Evolutionary conservation across 805 yeast species (phyloP).

Genomic region (Candida chauliodis): DNA sequence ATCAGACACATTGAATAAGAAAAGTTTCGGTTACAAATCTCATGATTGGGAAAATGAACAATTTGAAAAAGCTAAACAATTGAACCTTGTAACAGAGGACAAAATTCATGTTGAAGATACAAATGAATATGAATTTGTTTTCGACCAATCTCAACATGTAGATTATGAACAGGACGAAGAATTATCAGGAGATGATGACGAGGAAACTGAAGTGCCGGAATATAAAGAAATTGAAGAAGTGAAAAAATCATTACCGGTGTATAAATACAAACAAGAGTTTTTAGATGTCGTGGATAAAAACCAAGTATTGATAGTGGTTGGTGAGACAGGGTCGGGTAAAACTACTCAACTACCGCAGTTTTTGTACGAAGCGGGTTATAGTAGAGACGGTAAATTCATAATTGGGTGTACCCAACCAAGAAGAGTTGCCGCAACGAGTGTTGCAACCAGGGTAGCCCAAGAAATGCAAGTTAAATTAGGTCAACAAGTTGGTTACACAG

Average conservation of each 20-base stretch:
- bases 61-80: conserved; percentile 36
- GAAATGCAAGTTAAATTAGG: conserved; percentile 85
- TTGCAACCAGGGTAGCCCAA: conserved; percentile 87
- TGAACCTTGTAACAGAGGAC: conserved; percentile 27
- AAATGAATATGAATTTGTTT: conserved; percentile 67
- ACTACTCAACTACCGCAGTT: conserved; percentile 93
- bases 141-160: conserved; percentile 56
- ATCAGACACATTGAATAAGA: too few species aligned
- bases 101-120: conserved; percentile 39
- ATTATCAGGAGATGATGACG: conserved; percentile 14
- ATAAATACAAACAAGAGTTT: conserved; percentile 54
- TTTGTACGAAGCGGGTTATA: conserved; percentile 76
- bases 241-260: conserved; percentile 74
- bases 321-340: conserved; percentile 93
- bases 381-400: conserved; percentile 30
- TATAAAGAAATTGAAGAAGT: conserved; percentile 40
- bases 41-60: conserved; percentile 53
- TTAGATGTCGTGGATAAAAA: conserved; percentile 55
- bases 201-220: not conserved
- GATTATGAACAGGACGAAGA: conserved; percentile 19
- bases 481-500: conserved; percentile 79
- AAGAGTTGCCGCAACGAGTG: conserved; percentile 90
- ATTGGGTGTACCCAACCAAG: conserved; percentile 94
- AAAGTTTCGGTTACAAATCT: conserved; percentile 5
- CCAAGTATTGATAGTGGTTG: conserved; percentile 73